Evolutionary conservation across 1,139 yeast genomes (phyloP).

Genomic region (Suhomyces bokatorum): DNA sequence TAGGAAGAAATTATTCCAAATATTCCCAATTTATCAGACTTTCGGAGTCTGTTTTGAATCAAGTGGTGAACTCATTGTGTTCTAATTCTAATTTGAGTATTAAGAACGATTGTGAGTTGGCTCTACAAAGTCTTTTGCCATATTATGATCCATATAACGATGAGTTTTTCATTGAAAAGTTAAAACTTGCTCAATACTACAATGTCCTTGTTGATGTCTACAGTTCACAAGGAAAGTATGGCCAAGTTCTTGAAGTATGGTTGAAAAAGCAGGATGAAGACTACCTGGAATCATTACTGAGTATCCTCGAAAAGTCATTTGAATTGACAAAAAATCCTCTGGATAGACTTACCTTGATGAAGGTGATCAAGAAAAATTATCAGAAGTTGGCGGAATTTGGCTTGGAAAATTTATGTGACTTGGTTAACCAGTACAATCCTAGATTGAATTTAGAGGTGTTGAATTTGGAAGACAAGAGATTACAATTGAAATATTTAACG

Average conservation of each 20-base stretch:
- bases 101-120: slow-evolving; percentile 58
- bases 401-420: slow-evolving; percentile 34
- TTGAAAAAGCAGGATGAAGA: slow-evolving; percentile 19
- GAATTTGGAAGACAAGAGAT: slow-evolving; percentile 23
- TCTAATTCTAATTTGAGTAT: slow-evolving; percentile 29
- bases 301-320: slow-evolving; percentile 44
- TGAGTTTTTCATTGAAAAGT: slow-evolving; percentile 46
- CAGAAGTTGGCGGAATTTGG: slow-evolving; percentile 34
- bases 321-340: slow-evolving; percentile 26
- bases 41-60: slow-evolving; percentile 56
- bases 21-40: slow-evolving; percentile 74
- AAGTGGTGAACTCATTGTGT: slow-evolving; percentile 54
- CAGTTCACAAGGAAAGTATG: slow-evolving; percentile 50
- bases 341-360: slow-evolving; percentile 36
- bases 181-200: slow-evolving; percentile 55
- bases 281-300: slow-evolving; percentile 16
- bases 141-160: slow-evolving; percentile 58
- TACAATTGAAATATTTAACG: slow-evolving; percentile 32
- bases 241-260: slow-evolving; percentile 49
- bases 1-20: slow-evolving; percentile 76
- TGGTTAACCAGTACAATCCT: slow-evolving; percentile 40
- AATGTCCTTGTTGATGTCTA: slow-evolving; percentile 61
- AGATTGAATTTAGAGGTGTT: slow-evolving; percentile 39
- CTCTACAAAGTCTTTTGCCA: slow-evolving; percentile 66
- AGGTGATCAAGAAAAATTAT: slow-evolving; percentile 41